Evolutionary conservation across 805 yeast genomes (phyloP), one percentile per base, ranked within the genome.

Genomic region (Grigorovia humatica): DNA sequence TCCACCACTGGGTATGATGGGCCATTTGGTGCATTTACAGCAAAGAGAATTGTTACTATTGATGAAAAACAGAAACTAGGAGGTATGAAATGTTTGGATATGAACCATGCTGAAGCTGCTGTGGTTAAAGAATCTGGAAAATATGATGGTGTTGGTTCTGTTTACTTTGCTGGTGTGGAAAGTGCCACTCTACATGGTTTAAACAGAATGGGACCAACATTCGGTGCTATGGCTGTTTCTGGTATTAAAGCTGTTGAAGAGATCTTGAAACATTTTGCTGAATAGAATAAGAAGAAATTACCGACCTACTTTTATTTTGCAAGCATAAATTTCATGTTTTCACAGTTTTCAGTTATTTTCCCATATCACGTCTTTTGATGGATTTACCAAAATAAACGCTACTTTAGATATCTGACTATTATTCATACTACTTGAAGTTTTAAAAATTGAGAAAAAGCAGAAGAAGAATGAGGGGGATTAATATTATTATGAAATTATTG

Each of bases 1-100:
- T 82, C 88, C 15, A 80, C 88, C 55, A 79, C 88, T 35, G 91
- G 90, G 53, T 90, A 84, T 63, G 91, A 84, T 65, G 90, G 91
- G 61, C 89, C 88, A 49, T 82, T 83, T 70, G 90, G 90, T 54
- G 89, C 90, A 8, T 83, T 82, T 71, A 77, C 81, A 55, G 88
- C 85, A 56, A 84, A 84, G 74, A 77, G 90, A 68, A 73, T 79
- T 48, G 80, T 75, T 23, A 70, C 75, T 51, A 71, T 78, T 57
- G 81, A 79, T 45, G 59, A 65, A 23, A 55, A 71, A 52, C 67
- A 74, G 57, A 70, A 74, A 62, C 71, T 82, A 59, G 81, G 79
- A 38, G 86, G 83, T 50, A 84, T 84, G 90, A 79, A 84, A 61
- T 88, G 88, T 59, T 74, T 84, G 35, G 89, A 84, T 67, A 84